These are phyloP conservation scores for Polyplosphaeria fusca DNA, from an alignment of 495 filamentous ascomycete genomes.

Conservation along the genomic window DNA sequence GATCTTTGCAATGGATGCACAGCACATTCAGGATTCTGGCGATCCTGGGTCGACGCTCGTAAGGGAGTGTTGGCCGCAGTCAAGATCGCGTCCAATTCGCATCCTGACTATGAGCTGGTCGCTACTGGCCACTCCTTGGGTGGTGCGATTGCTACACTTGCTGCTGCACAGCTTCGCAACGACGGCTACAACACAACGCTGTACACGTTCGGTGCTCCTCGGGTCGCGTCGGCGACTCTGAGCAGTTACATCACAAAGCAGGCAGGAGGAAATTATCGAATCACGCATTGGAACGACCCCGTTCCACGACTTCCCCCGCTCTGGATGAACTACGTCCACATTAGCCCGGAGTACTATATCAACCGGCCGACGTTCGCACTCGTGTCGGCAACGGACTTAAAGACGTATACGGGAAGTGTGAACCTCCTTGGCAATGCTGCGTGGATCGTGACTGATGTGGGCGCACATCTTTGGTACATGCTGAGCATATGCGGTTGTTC, in stretches of 20 bases:
- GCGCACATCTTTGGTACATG: slow-evolving; percentile 53
- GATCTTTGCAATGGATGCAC: slow-evolving; percentile 52
- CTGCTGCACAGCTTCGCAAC: slow-evolving; percentile 57
- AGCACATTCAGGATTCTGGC: slow-evolving; percentile 56
- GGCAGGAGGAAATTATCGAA: slow-evolving; percentile 55
- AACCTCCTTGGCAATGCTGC: slow-evolving; percentile 48
- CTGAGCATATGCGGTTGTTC: slow-evolving; percentile 14
- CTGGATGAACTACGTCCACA: slow-evolving; percentile 56
- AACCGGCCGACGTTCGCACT: slow-evolving; percentile 41
- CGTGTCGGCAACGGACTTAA: slow-evolving; percentile 45
- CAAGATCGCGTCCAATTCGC: slow-evolving; percentile 34
- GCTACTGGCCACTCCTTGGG: slow-evolving; percentile 69
- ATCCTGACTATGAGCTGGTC: slow-evolving; percentile 55
- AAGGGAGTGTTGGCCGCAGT: slow-evolving; percentile 45
- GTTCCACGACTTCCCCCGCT: slow-evolving; percentile 63
- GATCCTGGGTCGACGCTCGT: slow-evolving; percentile 51
- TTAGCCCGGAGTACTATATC: slow-evolving; percentile 69
- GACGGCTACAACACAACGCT: slow-evolving; percentile 46
- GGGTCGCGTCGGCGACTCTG: slow-evolving; percentile 59
- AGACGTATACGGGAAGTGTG: slow-evolving; percentile 41
- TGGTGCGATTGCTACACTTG: slow-evolving; percentile 63
- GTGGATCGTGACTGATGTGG: slow-evolving; percentile 36
- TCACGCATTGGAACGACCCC: slow-evolving; percentile 67
- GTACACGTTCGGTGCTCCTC: slow-evolving; percentile 67
- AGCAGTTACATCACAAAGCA: slow-evolving; percentile 58